Base-by-base conservation (phyloP, 352 stramenopile species). In the Pythium coloratum region DNA sequence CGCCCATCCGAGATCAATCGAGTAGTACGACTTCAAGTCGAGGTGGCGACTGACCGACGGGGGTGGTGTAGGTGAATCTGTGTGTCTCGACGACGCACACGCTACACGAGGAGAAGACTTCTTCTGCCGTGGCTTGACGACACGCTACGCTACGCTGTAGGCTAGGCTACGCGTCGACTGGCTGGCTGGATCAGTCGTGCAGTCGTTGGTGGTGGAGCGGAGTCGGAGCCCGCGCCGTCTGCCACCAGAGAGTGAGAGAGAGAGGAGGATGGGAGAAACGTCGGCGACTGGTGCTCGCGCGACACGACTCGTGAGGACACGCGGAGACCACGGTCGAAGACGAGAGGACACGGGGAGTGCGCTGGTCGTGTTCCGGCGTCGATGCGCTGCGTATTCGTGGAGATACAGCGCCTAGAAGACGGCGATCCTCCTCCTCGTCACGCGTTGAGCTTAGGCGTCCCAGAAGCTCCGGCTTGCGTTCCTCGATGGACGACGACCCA, bases 1-100 rank as follows among this genome's bases (percentile, higher is more conserved):
- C 84, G 53, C 83, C 86, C 83, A 92, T 59, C 13, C 32, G 30
- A 34, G n/a, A 33, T 59, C 38, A 30, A 30, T 30, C 28, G 28
- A 30, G 44, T 3, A 51, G 18, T 1, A 51, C 18, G 44, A 51
- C 44, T 24, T 30, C 44, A 51, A 51, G 18, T 9, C 28, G 28
- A 30, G 28, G 28, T 30, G 28, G 7, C 44, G 44, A 51, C 18
- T 26, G 7, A 16, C 24, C 44, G 44, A 24, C 26, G 18, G 3
- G 3, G 28, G 28, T 30, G 28, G 0, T 30, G 28, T 30, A 30
- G 20, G 20, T 24, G 20, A 5, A 30, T 30, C 28, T 30, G 28
- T 30, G 28, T 30, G 28, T 30, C 28, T 30, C 28, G 28, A 30
- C 12, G 40, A 18, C 6, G 46, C 18, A 32, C 46, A 26, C 42